phyloP scores from a whole-genome alignment of 768 basidiomycete species.

The Mycena floridula region DNA sequence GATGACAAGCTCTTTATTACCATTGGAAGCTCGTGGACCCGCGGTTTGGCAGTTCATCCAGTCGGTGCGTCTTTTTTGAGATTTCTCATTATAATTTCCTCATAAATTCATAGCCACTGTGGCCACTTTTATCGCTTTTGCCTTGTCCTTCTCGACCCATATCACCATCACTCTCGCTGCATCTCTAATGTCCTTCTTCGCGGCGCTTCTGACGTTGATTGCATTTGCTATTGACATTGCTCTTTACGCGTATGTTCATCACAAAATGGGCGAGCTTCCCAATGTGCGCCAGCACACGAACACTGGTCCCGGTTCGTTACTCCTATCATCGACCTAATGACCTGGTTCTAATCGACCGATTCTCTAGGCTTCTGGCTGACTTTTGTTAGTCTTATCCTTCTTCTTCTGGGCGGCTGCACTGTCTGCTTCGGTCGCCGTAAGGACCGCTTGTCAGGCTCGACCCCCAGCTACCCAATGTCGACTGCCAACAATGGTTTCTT shows the following conservation, averaged over 20 bases:
- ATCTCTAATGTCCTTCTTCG: constrained; percentile 61
- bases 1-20: constrained; percentile 29
- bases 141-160: constrained; percentile 42
- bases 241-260: constrained; percentile 55
- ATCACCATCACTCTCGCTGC: constrained; percentile 46
- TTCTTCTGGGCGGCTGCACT: constrained; percentile 58
- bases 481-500: constrained; percentile 13
- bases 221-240: constrained; percentile 77
- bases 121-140: constrained; percentile 53
- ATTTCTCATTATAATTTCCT: not conserved
- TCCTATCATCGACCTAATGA: not conserved
- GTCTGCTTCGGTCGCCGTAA: constrained; percentile 65
- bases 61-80: constrained; percentile 51
- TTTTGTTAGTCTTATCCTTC: constrained; percentile 57
- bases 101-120: constrained; percentile 32
- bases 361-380: constrained; percentile 69
- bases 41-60: constrained; percentile 69
- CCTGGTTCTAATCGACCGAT: not conserved
- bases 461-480: constrained; percentile 14
- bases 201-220: constrained; percentile 60
- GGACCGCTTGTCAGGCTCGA: constrained; percentile 40
- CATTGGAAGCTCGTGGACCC: constrained; percentile 60
- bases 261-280: constrained; percentile 47
- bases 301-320: constrained; percentile 55
- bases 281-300: constrained; percentile 39